Conservation (phyloP, 2,329 filamentous ascomycete genomes). For the Xylariomycetidae sp. region DNA sequence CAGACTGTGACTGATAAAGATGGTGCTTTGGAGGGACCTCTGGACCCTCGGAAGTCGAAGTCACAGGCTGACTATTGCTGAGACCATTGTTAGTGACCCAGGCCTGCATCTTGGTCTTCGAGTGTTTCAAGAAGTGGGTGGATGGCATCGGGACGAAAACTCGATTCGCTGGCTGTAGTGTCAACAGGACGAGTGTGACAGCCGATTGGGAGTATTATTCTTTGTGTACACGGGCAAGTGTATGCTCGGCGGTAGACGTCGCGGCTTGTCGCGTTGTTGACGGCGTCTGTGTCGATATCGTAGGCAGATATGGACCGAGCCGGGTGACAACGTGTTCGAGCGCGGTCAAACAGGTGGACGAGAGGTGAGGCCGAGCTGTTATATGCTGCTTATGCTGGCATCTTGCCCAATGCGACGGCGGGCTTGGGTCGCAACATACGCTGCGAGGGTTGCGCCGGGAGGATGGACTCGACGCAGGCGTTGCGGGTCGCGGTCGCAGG, state of each 20-base stretch:
- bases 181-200: too few species aligned
- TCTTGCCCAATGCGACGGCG: slow-evolving; percentile 23
- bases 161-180: too few species aligned
- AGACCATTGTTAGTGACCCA: slow-evolving; percentile 26
- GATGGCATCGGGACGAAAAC: slow-evolving; percentile 25
- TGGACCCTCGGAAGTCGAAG: slow-evolving; percentile 17
- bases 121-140: slow-evolving; percentile 26
- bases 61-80: slow-evolving; percentile 17
- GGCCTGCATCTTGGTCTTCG: slow-evolving; percentile 28
- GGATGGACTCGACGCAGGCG: too few species aligned
- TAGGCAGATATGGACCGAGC: too few species aligned
- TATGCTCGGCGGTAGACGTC: not conserved
- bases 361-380: slow-evolving; percentile 18
- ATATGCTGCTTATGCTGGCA: slow-evolving; percentile 23
- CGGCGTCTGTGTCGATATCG: too few species aligned
- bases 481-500: too few species aligned
- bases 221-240: too few species aligned
- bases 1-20: slow-evolving; percentile 13
- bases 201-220: too few species aligned
- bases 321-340: slow-evolving; percentile 17
- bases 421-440: slow-evolving; percentile 24
- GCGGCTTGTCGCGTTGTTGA: too few species aligned
- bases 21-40: slow-evolving; percentile 18
- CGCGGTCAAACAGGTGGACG: slow-evolving; percentile 16
- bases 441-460: slow-evolving; percentile 7